Conservation (phyloP, 805 yeast genomes). For the Kodamaea laetipori region DNA sequence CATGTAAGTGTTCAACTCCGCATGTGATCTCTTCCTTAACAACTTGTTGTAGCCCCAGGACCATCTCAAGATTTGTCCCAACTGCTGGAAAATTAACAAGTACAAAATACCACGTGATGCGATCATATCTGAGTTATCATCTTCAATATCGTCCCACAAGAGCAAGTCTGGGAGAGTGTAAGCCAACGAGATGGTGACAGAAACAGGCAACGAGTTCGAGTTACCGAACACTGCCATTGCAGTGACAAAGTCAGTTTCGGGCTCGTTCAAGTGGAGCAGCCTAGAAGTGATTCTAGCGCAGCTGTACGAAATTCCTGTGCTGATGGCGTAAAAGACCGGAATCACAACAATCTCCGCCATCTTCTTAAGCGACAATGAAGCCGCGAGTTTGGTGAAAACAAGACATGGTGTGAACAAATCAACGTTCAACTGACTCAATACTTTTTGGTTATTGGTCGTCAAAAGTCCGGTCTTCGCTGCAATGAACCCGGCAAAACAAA, state of each 20-base stretch:
- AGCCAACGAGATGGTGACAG: constrained; percentile 77
- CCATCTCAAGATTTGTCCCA: constrained; percentile 83
- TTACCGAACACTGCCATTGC: constrained; percentile 98
- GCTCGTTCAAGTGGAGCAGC: constrained; percentile 58
- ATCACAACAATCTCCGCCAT: constrained; percentile 79
- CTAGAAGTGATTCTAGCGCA: constrained; percentile 61
- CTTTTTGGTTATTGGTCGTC: constrained; percentile 72
- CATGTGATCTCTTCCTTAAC: constrained; percentile 51
- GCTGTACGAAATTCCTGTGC: constrained; percentile 72
- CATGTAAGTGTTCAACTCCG: constrained; percentile 32
- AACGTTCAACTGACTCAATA: constrained; percentile 76
- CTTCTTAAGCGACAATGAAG: constrained; percentile 69
- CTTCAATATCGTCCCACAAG: constrained; percentile 66
- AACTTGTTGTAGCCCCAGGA: constrained; percentile 82
- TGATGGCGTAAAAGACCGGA: constrained; percentile 79
- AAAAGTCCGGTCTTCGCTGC: constrained; percentile 77
- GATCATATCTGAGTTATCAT: constrained; percentile 66
- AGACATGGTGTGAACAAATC: constrained; percentile 94
- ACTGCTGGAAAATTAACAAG: constrained; percentile 74
- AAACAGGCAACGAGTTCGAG: constrained; percentile 92
- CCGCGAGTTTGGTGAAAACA: constrained; percentile 78
- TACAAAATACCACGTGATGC: constrained; percentile 80
- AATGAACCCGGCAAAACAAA: constrained; percentile 83
- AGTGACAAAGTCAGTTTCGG: constrained; percentile 87
- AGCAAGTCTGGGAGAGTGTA: constrained; percentile 72